Percentiles rank a stretch among this genome's conserved stretches.
phyloP scores from a whole-genome alignment of 805 yeast species.

The Schwanniomyces vanrijiae region DNA sequence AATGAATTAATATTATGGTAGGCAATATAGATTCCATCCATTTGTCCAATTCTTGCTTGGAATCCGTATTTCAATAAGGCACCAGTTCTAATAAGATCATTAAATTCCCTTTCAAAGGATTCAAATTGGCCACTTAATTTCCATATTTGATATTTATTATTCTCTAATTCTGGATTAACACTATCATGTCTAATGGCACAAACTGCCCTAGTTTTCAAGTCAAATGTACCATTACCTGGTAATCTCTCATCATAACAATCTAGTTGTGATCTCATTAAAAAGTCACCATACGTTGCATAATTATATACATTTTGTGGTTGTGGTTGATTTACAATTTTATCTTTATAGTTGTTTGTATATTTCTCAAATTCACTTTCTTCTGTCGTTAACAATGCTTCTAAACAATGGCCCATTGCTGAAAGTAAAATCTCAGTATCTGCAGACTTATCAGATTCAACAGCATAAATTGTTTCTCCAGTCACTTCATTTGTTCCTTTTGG shows the following conservation, averaged over 20 bases:
- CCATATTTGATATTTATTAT: constrained; percentile 67
- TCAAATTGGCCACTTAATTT: constrained; percentile 65
- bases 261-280: constrained; percentile 85
- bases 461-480: constrained; percentile 39
- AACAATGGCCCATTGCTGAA: constrained; percentile 71
- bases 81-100: constrained; percentile 68
- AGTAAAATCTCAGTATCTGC: constrained; percentile 66
- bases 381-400: constrained; percentile 75
- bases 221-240: constrained; percentile 92
- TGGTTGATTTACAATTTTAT: constrained; percentile 6
- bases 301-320: constrained; percentile 51
- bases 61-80: constrained; percentile 81
- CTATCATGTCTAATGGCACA: constrained; percentile 81
- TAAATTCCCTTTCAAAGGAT: constrained; percentile 78
- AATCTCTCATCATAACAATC: constrained; percentile 76
- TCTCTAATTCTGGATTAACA: constrained; percentile 51
- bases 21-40: constrained; percentile 95
- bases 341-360: constrained; percentile 21
- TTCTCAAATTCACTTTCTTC: constrained; percentile 50
- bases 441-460: constrained; percentile 72
- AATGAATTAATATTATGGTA: constrained; percentile 79
- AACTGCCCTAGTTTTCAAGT: constrained; percentile 88
- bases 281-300: constrained; percentile 65
- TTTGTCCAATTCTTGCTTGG: constrained; percentile 92
- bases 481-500: constrained; percentile 36